phyloP scores from a whole-genome alignment of 192 early-diverging fungal species.

The Umbelopsis isabellina region DNA sequence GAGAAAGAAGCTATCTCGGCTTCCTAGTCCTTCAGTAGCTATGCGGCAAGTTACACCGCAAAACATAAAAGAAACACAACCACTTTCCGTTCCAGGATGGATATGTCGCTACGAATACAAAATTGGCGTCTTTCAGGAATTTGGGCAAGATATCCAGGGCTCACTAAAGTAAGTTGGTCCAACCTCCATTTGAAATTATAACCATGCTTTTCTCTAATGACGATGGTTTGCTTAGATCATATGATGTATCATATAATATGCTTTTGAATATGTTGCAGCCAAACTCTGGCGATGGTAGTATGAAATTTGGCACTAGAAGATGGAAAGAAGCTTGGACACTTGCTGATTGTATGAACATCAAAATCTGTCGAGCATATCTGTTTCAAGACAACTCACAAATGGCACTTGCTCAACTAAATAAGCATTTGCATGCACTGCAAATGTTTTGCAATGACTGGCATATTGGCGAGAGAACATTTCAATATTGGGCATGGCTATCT shows the following conservation, averaged over 20 bases:
- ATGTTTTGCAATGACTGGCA: constrained; percentile 59
- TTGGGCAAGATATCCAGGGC: constrained; percentile 63
- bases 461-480: constrained; percentile 76
- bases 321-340: constrained; percentile 77
- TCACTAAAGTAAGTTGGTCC: constrained; percentile 46
- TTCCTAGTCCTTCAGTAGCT: constrained; percentile 51
- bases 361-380: constrained; percentile 80
- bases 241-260: constrained; percentile 68
- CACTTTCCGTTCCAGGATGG: constrained; percentile 69
- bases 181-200: no score
- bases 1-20: constrained; percentile 68
- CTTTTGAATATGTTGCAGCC: constrained; percentile 69
- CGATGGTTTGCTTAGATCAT: constrained; percentile 47
- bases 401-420: constrained; percentile 71
- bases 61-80: constrained; percentile 35
- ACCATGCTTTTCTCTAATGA: no score
- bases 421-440: constrained; percentile 66
- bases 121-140: constrained; percentile 62
- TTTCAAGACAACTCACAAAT: constrained; percentile 68
- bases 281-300: constrained; percentile 44
- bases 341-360: constrained; percentile 77
- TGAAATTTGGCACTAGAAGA: constrained; percentile 58
- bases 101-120: constrained; percentile 83
- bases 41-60: constrained; percentile 30
- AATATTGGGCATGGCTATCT: constrained; percentile 86